Percentiles rank a stretch among this genome's conserved stretches.
Conservation (phyloP, 331 rosid species). For the Dryas integrifolia region DNA sequence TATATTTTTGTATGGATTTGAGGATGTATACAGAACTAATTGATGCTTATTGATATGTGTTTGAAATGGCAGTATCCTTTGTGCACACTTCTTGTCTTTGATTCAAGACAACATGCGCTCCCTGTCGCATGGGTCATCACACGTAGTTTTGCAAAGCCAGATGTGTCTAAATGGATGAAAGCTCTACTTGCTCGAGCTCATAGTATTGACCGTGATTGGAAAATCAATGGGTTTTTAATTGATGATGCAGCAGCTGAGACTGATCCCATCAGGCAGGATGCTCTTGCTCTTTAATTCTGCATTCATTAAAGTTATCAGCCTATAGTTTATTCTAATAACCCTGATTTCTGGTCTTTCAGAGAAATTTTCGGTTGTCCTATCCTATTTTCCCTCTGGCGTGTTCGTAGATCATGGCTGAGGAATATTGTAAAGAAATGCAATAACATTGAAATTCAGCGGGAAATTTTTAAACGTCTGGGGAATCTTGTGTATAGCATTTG, state of each 20-base stretch:
- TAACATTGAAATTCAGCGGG: conserved; percentile 69
- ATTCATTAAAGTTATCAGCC: conserved; percentile 8
- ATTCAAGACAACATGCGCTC: conserved; percentile 92
- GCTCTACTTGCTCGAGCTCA: conserved; percentile 64
- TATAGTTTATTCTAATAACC: conserved; percentile 20
- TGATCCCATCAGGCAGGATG: conserved; percentile 78
- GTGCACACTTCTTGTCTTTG: conserved; percentile 86
- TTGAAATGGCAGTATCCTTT: conserved; percentile 76
- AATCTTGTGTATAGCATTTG: conserved; percentile 61
- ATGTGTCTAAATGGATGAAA: conserved; percentile 82
- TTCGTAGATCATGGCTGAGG: conserved; percentile 90
- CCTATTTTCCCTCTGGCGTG: conserved; percentile 85
- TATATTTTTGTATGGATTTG: not conserved
- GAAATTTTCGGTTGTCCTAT: conserved; percentile 78
- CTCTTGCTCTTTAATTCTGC: conserved; percentile 21
- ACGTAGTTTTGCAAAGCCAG: conserved; percentile 82
- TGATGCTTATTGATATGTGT: conserved; percentile 31
- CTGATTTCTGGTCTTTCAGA: conserved; percentile 46
- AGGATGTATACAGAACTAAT: not conserved
- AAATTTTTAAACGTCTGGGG: conserved; percentile 79
- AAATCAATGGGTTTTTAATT: conserved; percentile 74
- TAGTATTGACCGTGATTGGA: conserved; percentile 76
- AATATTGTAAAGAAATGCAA: conserved; percentile 75
- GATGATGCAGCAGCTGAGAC: conserved; percentile 89
- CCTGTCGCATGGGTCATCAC: conserved; percentile 96